Evolutionary conservation across 1,139 yeast species (phyloP).

Genomic region (Sugiyamaella grinbergsii): DNA sequence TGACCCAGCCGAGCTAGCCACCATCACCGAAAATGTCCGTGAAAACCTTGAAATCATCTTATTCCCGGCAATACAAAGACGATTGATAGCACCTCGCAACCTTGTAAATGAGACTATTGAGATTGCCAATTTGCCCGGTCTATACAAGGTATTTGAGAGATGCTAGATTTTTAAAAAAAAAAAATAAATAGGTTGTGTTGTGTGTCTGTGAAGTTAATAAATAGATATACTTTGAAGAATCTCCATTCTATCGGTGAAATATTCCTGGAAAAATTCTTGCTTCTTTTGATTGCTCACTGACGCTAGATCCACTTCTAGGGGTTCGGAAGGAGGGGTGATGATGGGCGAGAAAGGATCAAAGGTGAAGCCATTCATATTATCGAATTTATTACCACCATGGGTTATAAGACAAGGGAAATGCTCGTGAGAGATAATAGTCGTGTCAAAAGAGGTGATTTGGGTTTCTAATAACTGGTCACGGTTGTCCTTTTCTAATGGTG

Average conservation of each 20-base stretch:
- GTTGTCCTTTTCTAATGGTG: constrained; percentile 37
- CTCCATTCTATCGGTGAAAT: constrained; percentile 37
- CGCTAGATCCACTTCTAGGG: constrained; percentile 17
- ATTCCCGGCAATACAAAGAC: constrained; percentile 66
- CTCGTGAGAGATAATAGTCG: constrained; percentile 27
- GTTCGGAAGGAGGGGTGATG: constrained; percentile 20
- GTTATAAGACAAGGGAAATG: constrained; percentile 28
- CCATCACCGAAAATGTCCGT: constrained; percentile 5
- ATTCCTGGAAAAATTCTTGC: constrained; percentile 34
- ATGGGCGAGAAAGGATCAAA: constrained; percentile 20
- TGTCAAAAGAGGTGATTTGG: constrained; percentile 33
- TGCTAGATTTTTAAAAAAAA: constrained; percentile 51
- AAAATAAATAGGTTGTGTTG: constrained; percentile 11
- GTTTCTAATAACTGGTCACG: constrained; percentile 36
- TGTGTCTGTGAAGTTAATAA: constrained; percentile 16
- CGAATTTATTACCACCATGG: constrained; percentile 14
- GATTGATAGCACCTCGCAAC: constrained; percentile 64
- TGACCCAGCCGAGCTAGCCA: not conserved
- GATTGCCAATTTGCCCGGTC: constrained; percentile 87
- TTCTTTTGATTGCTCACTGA: constrained; percentile 14
- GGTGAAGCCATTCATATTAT: constrained; percentile 19
- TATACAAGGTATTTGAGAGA: constrained; percentile 89
- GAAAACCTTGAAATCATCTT: constrained; percentile 55
- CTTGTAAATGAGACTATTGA: constrained; percentile 65
- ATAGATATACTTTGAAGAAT: constrained; percentile 30